Base-by-base conservation (phyloP, 2,329 filamentous ascomycete species). In the Clonostachys rhizophaga region DNA sequence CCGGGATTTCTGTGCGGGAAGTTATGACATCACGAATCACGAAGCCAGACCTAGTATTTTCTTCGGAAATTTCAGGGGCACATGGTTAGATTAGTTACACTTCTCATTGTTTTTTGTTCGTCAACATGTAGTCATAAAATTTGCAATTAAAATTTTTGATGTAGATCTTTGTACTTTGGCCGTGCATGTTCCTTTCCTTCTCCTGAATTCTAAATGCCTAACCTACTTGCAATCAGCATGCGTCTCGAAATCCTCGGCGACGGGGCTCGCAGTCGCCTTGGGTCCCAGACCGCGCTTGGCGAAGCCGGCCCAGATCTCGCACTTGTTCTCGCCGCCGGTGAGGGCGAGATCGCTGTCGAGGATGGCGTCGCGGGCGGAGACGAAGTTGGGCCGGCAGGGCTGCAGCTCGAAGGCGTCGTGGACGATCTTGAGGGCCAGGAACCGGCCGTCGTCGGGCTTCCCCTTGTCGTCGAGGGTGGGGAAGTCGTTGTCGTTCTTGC, bases 351-450 rank as follows among this genome's bases (percentile, higher is more conserved):
- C 78, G 0, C 77, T 77, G 48, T 81, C 78, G 18, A 81, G 54
- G 52, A 81, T 81, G 16, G 76, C 76, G 47, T 79, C 70, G 30
- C 78, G 67, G 2, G 76, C 75, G 46, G 70, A 68, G 10, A 79
- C 61, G 48, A 81, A 75, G 45, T 68, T 77, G 30, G 78, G 77
- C 54, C 70, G 73, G 63, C 78, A 81, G n/a, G 78, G 77, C 66
- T 81, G 78, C 46, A 81, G 63, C 5, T 72, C 67, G 69, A 81
- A 68, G 10, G 64, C 76, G 40, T 76, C 70, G 3, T 76, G 49
- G 5, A 81, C 74, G 4, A 81, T 59, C 63, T 79, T 75, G 69
- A 79, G 67, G 8, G 65, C 55, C 13, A 79, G 62, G 53, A 70
- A 79, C 48, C 71, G 71, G 16, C 78, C 78, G 48, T 80, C 76